phyloP scores from a whole-genome alignment of 495 filamentous ascomycete species.

The Aspergillus cristatus region DNA sequence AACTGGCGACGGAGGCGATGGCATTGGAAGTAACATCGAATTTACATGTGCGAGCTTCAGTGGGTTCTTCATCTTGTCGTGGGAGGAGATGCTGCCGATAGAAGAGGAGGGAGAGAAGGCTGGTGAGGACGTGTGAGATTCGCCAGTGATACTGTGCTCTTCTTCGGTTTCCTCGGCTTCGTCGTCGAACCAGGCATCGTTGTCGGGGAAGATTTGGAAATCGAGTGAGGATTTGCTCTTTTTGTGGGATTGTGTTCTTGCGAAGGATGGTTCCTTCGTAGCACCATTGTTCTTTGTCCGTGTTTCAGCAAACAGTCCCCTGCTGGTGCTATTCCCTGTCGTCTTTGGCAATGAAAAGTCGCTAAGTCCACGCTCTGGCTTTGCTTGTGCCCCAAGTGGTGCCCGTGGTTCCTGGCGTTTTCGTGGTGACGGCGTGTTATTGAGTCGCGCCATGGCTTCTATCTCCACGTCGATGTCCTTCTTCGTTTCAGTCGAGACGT shows the following conservation, averaged over 20 bases:
- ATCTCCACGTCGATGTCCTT: too few species aligned
- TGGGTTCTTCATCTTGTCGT: constrained; percentile 16
- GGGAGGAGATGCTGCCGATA: constrained; percentile 5
- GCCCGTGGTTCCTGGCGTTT: too few species aligned
- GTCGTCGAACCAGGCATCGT: constrained; percentile 12
- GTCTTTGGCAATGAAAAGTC: too few species aligned
- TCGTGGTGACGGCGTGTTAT: too few species aligned
- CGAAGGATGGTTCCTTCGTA: too few species aligned
- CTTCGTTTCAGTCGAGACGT: too few species aligned
- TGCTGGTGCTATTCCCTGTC: too few species aligned
- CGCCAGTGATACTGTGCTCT: background rate
- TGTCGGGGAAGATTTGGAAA: constrained; percentile 30
- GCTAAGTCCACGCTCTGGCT: too few species aligned
- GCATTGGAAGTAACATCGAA: constrained; percentile 23
- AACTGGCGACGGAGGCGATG: constrained; percentile 8
- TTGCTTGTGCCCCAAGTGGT: too few species aligned
- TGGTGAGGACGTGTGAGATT: background rate
- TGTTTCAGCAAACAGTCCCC: too few species aligned
- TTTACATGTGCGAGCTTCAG: constrained; percentile 28
- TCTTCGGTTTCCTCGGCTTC: constrained; percentile 4
- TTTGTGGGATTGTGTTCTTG: too few species aligned
- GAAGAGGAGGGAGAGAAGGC: background rate
- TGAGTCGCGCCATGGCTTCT: too few species aligned
- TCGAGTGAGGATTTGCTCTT: background rate
- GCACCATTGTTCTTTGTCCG: background rate